These are phyloP conservation scores for Geranomyces variabilis DNA, from an alignment of 192 early-diverging fungal genomes.

Conservation along the genomic window DNA sequence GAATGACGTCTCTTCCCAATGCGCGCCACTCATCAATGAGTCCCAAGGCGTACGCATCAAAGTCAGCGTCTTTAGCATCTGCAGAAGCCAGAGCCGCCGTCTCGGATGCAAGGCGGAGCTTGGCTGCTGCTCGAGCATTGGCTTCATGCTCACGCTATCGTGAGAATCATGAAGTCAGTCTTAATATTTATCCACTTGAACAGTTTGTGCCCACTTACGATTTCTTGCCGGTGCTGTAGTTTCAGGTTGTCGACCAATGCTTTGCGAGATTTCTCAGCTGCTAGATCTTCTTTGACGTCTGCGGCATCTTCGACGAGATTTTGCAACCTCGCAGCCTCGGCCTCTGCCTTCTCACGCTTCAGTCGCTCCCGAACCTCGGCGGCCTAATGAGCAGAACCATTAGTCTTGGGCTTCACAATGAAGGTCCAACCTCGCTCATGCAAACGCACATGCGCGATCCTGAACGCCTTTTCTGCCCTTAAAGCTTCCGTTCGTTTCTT, in stretches of 20 bases:
- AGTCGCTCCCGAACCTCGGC: not conserved
- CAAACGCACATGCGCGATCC: slow-evolving; percentile 15
- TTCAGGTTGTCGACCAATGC: slow-evolving; percentile 15
- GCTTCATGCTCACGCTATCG: slow-evolving; percentile 11
- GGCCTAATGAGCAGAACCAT: too few species aligned
- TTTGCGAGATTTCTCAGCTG: not conserved
- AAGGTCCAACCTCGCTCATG: too few species aligned
- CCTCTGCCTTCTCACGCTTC: slow-evolving; percentile 17
- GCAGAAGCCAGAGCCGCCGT: not conserved
- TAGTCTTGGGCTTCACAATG: too few species aligned
- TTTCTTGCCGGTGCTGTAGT: slow-evolving; percentile 22
- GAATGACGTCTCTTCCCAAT: slow-evolving; percentile 42
- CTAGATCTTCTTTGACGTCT: slow-evolving; percentile 2
- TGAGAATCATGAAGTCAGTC: too few species aligned
- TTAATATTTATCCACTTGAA: too few species aligned
- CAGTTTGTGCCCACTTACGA: too few species aligned
- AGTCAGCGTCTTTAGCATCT: slow-evolving; percentile 35
- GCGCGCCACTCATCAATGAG: slow-evolving; percentile 37
- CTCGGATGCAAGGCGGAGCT: slow-evolving; percentile 5
- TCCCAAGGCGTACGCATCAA: slow-evolving; percentile 39
- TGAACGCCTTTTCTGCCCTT: not conserved
- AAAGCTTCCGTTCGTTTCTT: not conserved
- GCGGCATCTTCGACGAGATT: slow-evolving; percentile 13
- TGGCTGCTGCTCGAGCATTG: slow-evolving; percentile 10
- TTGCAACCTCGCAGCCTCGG: not conserved